phyloP scores from a whole-genome alignment of 345 rosid species.

The Arabis hirsuta region DNA sequence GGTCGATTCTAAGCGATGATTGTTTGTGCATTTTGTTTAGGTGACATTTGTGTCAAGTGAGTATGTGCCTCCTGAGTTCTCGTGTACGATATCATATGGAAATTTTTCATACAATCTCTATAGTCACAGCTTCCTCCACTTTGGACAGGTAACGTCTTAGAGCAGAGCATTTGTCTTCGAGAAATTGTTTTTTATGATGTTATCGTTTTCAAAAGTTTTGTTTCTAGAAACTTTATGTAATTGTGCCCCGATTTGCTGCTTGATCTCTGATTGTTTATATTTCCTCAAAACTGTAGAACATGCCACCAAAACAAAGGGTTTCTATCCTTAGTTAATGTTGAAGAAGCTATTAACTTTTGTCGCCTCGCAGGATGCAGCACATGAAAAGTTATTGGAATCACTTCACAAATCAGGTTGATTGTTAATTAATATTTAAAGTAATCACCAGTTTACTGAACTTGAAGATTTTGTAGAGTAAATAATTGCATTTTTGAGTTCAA shows the following conservation, averaged over 20 bases:
- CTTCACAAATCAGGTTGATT: constrained; percentile 54
- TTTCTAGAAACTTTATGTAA: neutral
- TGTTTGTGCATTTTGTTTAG: constrained; percentile 14
- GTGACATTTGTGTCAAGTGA: constrained; percentile 54
- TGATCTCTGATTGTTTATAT: neutral
- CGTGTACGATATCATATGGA: constrained; percentile 60
- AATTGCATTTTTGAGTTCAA: neutral
- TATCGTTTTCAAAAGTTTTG: neutral
- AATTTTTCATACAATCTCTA: constrained; percentile 71
- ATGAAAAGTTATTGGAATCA: constrained; percentile 63
- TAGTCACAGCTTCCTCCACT: constrained; percentile 91
- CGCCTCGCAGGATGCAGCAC: constrained; percentile 74
- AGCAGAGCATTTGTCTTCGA: constrained; percentile 16
- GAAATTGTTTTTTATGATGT: neutral
- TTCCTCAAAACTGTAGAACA: neutral
- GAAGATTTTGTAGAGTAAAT: neutral
- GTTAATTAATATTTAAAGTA: neutral
- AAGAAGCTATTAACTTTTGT: constrained; percentile 32
- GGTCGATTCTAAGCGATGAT: neutral
- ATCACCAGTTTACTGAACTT: neutral
- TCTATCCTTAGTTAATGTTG: neutral
- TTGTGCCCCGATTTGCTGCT: neutral
- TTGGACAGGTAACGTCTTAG: constrained; percentile 70
- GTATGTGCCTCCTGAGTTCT: constrained; percentile 67
- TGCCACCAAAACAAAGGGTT: constrained; percentile 3